Conservation (phyloP, 2,329 filamentous ascomycete species). For the Furcasterigmium sp. region DNA sequence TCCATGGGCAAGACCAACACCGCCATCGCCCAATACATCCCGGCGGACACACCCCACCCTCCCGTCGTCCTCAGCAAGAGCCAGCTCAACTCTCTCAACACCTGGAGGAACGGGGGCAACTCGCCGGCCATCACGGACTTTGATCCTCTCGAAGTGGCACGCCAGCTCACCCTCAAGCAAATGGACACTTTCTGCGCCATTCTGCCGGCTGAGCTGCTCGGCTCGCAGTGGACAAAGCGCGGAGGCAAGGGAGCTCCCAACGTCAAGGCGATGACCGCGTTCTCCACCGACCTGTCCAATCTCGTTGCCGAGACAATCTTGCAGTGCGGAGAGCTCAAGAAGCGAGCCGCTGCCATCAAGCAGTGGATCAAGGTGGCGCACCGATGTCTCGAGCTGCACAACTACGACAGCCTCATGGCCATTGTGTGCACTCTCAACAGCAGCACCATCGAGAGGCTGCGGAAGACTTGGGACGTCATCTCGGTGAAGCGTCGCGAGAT, state of each 20-base stretch:
- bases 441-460: conserved; percentile 82
- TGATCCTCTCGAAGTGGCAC: conserved; percentile 82
- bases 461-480: conserved; percentile 87
- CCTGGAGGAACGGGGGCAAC: conserved; percentile 68
- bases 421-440: conserved; percentile 93
- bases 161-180: conserved; percentile 89
- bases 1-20: conserved; percentile 86
- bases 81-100: conserved; percentile 65
- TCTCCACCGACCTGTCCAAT: conserved; percentile 90
- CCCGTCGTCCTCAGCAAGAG: conserved; percentile 66
- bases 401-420: conserved; percentile 95
- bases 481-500: conserved; percentile 77
- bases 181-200: conserved; percentile 90
- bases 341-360: conserved; percentile 84
- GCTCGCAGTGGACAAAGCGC: conserved; percentile 91
- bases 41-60: conserved; percentile 68
- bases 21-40: conserved; percentile 64
- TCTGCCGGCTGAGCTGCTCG: conserved; percentile 84
- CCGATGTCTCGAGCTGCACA: conserved; percentile 82
- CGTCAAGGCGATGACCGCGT: conserved; percentile 86
- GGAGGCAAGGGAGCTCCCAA: conserved; percentile 74
- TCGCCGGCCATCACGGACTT: conserved; percentile 80
- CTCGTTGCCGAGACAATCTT: conserved; percentile 91
- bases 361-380: conserved; percentile 96
- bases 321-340: conserved; percentile 84